A percentile compares a stretch with the other conserved stretches of the same genome.
phyloP scores from a whole-genome alignment of 495 filamentous ascomycete genomes.

The Choiromyces venosus region DNA sequence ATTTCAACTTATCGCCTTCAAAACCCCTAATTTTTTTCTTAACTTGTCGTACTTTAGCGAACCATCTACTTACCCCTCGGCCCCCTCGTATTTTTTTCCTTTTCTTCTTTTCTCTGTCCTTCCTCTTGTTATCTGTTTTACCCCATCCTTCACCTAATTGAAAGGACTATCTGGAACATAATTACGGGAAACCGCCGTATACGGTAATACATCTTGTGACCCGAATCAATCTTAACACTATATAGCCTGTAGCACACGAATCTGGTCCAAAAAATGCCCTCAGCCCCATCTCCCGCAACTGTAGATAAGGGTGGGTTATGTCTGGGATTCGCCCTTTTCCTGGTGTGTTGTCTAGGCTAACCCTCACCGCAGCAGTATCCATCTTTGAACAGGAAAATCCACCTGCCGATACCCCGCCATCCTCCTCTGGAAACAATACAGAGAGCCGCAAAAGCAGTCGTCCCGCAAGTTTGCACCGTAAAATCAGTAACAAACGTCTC shows the following conservation, averaged over 20 bases:
- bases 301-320: neutral
- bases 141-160: neutral
- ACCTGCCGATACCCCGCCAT: neutral
- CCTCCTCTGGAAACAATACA: neutral
- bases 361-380: constrained; percentile 3
- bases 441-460: neutral
- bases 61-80: neutral
- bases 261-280: neutral
- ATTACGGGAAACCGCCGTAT: neutral
- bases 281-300: neutral
- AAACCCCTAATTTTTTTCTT: neutral
- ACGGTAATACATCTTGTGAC: neutral
- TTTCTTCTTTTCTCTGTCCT: neutral
- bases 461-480: constrained; percentile 21
- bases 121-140: neutral
- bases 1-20: neutral
- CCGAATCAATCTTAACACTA: neutral
- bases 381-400: constrained; percentile 8
- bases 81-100: neutral
- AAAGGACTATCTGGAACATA: neutral
- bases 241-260: neutral
- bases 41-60: neutral
- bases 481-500: constrained; percentile 24
- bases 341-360: neutral
- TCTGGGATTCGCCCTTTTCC: neutral